Evolutionary conservation across 768 basidiomycete genomes (phyloP), one percentile per base, ranked within the genome.

Genomic region (Mycena amicta): DNA sequence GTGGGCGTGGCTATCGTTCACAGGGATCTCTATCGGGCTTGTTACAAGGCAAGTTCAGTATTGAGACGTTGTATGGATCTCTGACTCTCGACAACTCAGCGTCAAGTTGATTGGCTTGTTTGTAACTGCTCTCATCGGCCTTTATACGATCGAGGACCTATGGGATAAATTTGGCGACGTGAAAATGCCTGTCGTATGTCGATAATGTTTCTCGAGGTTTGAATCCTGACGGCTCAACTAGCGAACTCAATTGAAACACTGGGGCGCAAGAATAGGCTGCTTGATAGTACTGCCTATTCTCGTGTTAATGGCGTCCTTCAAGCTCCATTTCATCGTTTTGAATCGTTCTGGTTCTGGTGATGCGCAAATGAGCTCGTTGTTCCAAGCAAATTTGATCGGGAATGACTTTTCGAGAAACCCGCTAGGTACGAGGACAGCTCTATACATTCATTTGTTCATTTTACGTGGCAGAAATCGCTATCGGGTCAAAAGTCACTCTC

Each of bases 111-210:
- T 99, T 51, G 97, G 97, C 33, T 78, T 97, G 12, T 99, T 99
- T 71, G 93, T 93, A 52, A 98, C 94, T 2, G 90, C 94, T 6
- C 78, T 98, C 51, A 94, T 98, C 37, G 97, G 97, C 25, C 73
- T 97, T 2, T 98, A 99, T 74, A 98, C 97, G 0, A 85, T 98
- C 56, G 95, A 98, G 72, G 97, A 99, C 67, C 84, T 99, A 6
- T 99, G 96, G 96, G 89, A 95, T 43, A 98, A 98, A 73, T 95
- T 98, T 71, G 96, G 96, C 6, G 95, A 99, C 72, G 79, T 97
- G 22, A 88, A 85, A 67, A 95, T 99, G 91, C 81, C 93, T 27
- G 78, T 84, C 58, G 95, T 97, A 73, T 62, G 93, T 80, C 29
- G 23, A 22, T 51, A 4, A 28, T n/a, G 31, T 59, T 40, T 63